A percentile compares a stretch with the other conserved stretches of the same genome.
Evolutionary conservation across 2,329 filamentous ascomycete species (phyloP).

Genomic region (Colletotrichum lupini): DNA sequence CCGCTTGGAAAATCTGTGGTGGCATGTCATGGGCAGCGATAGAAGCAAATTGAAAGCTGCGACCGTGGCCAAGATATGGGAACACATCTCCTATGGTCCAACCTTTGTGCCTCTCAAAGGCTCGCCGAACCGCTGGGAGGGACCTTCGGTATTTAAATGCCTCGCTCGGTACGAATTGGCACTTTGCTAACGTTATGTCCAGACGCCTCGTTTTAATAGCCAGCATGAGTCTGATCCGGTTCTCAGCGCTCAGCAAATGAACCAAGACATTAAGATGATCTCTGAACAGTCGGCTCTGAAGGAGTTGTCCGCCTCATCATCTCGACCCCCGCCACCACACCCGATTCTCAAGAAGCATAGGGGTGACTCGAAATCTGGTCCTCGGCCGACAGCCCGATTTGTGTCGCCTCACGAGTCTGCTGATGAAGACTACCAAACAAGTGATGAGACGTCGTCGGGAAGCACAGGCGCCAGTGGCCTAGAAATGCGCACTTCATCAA

Average conservation of each 20-base stretch:
- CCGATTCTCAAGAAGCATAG: slow-evolving; percentile 71
- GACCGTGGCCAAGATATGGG: slow-evolving; percentile 65
- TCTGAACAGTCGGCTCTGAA: slow-evolving; percentile 40
- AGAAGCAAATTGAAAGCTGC: slow-evolving; percentile 62
- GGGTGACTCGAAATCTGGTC: slow-evolving; percentile 62
- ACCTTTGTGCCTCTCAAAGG: slow-evolving; percentile 67
- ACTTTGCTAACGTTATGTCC: slow-evolving; percentile 15
- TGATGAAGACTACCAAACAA: slow-evolving; percentile 49
- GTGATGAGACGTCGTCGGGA: slow-evolving; percentile 52
- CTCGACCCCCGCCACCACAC: slow-evolving; percentile 60
- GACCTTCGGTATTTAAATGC: slow-evolving; percentile 53
- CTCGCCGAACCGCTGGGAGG: slow-evolving; percentile 65
- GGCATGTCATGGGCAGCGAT: slow-evolving; percentile 72
- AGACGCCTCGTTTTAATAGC: slow-evolving; percentile 36
- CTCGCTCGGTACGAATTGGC: slow-evolving; percentile 2
- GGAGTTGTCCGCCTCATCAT: slow-evolving; percentile 52
- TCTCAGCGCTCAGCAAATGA: slow-evolving; percentile 28
- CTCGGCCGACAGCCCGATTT: slow-evolving; percentile 71
- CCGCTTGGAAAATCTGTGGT: slow-evolving; percentile 74
- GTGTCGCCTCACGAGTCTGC: slow-evolving; percentile 64
- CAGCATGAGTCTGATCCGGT: slow-evolving; percentile 34
- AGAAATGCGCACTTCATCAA: slow-evolving; percentile 42
- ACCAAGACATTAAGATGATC: slow-evolving; percentile 25
- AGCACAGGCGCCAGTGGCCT: slow-evolving; percentile 49
- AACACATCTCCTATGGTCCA: slow-evolving; percentile 67